Percentiles rank a stretch among this genome's conserved stretches.
Conservation (phyloP, 2,329 filamentous ascomycete genomes). For the Lachnellula suecica region DNA sequence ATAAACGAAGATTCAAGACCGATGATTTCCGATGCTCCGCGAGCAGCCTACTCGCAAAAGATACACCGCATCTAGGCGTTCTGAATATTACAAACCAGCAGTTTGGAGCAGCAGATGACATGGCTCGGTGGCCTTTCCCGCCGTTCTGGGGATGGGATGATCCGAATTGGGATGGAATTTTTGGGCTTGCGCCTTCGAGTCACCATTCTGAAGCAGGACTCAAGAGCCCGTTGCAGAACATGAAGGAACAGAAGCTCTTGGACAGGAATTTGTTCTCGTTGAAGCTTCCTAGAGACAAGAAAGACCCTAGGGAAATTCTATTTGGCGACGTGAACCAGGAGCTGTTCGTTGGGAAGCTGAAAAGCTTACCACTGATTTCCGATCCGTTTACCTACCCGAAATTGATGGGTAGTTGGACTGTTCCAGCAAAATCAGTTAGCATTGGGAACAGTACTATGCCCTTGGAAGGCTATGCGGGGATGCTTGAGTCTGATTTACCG, state of each 20-base stretch:
- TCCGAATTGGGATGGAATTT: conserved; percentile 4
- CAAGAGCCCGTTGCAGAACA: conserved; percentile 3
- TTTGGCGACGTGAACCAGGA: conserved; percentile 10
- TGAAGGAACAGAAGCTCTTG: conserved; percentile 1
- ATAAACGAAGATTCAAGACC: not conserved
- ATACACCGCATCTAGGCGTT: conserved; percentile 3
- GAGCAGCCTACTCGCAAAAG: not conserved
- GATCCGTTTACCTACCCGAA: not conserved
- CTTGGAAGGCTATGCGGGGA: conserved; percentile 7
- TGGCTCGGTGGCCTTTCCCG: not conserved
- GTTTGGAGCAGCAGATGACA: conserved; percentile 2
- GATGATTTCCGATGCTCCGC: not conserved
- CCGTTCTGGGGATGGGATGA: not conserved
- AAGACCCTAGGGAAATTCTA: conserved; percentile 4
- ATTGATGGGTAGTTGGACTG: conserved; percentile 2
- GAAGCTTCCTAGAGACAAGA: not conserved
- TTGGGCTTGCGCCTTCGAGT: conserved; percentile 7
- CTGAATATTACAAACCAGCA: conserved; percentile 1
- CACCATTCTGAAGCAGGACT: not conserved
- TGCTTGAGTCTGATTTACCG: conserved; percentile 6
- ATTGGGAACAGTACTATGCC: not conserved
- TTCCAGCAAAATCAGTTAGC: conserved; percentile 1
- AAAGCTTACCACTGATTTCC: not conserved
- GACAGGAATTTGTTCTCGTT: conserved; percentile 11
- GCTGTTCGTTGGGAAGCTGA: conserved; percentile 9